Percentiles rank a stretch among this genome's conserved stretches.
Evolutionary conservation across 805 yeast genomes (phyloP).

Genomic region (Candida schatavii): DNA sequence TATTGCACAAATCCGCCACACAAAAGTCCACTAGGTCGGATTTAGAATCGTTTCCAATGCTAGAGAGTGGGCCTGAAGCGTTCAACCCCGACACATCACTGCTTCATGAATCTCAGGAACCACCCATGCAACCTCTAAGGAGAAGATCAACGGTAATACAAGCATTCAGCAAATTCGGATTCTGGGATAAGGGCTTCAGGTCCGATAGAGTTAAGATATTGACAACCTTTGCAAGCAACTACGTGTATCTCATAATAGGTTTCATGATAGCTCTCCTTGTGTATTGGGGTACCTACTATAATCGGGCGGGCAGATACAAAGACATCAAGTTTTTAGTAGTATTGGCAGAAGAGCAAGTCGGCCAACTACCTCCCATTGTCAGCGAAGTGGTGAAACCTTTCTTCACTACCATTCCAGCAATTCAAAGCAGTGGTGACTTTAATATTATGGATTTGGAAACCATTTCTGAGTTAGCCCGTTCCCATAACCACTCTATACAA

Average conservation of each 20-base stretch:
- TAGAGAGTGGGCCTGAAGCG: slow-evolving; percentile 5
- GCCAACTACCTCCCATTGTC: slow-evolving; percentile 20
- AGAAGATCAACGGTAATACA: slow-evolving; percentile 23
- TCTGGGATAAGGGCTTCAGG: slow-evolving; percentile 29
- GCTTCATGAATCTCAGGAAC: neutral
- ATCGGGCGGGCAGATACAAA: slow-evolving; percentile 17
- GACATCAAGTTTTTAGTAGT: slow-evolving; percentile 24
- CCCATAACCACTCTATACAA: slow-evolving; percentile 20
- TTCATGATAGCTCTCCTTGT: slow-evolving; percentile 23
- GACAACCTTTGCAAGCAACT: slow-evolving; percentile 22
- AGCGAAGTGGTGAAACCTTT: slow-evolving; percentile 22
- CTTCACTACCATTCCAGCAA: slow-evolving; percentile 17
- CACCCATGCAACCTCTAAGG: slow-evolving; percentile 6
- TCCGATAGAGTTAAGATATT: slow-evolving; percentile 20
- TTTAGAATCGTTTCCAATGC: slow-evolving; percentile 8
- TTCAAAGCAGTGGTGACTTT: slow-evolving; percentile 22
- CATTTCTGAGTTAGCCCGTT: slow-evolving; percentile 16
- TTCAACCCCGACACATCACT: neutral
- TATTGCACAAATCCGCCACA: neutral
- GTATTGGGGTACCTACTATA: slow-evolving; percentile 33
- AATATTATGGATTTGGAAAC: slow-evolving; percentile 19
- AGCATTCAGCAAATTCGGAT: slow-evolving; percentile 17
- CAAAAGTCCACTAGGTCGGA: neutral
- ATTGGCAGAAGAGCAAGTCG: slow-evolving; percentile 22
- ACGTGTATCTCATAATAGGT: slow-evolving; percentile 19